Evolutionary conservation across 306 rosid genomes (phyloP), one percentile per base, ranked within the genome.

Genomic region (Acmispon strigosus): DNA sequence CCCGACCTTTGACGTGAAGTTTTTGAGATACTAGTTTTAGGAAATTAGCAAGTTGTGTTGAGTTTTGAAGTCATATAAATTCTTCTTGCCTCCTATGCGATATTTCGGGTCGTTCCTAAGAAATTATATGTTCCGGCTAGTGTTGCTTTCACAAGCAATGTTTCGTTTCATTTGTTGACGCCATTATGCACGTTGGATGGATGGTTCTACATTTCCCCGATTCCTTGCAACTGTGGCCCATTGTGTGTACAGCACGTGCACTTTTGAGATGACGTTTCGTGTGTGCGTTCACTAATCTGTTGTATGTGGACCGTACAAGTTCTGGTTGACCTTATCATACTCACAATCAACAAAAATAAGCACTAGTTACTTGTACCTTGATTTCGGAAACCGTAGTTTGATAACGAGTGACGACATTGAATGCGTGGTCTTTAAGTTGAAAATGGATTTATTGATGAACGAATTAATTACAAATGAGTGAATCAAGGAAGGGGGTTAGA

Each of bases 271-370:
- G 50, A 43, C 50, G 66, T 74, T 53, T 58, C 79, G 73, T 65
- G 72, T 55, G 59, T 60, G 73, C 67, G 54, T 75, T 34, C 55
- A 24, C 41, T 61, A 18, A 59, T 62, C 24, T 62, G 63, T 22
- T 22, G 24, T 22, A 22, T 22, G 1, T 22, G 2, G 24, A 22
- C n/a, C 37, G 69, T 18, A 49, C 13, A 22, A 6, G 8, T 10
- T 73, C 36, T 36, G 36, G 41, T 47, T 72, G 61, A 60, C 69
- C 41, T 7, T n/a, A 47, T 29, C 16, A n/a, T 37, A 22, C 24
- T 3, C 11, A 17, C 17, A 29, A 43, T 57, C 8, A 65, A 65
- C 14, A 8, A 27, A 15, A 65, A 37, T 1, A 18, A 36, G 20
- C 42, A 4, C 48, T 69, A 19, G 22, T 43, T 7, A 2, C 65